Evolutionary conservation across 306 rosid genomes (phyloP), one percentile per base, ranked within the genome.

Genomic region (Trifolium repens): DNA sequence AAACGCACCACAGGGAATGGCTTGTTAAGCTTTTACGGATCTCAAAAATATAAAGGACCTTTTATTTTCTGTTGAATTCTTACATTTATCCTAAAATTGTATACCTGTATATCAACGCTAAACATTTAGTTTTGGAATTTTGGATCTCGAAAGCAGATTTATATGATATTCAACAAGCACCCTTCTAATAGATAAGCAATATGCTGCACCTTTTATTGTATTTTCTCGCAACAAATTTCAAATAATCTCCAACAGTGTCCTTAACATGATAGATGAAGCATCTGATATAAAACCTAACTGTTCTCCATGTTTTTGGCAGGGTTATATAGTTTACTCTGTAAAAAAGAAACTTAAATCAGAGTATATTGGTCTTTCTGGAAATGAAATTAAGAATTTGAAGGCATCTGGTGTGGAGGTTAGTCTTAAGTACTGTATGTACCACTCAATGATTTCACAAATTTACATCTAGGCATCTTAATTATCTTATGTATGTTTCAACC

Each of bases 381-480:
- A 81, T 40, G 89, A 88, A 80, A 94, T 91, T 59, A 94, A 94
- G 84, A 72, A 72, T 35, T 82, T 90, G 86, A 92, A 90, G 86
- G 84, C 67, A 8, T 87, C 93, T 55, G 93, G 96, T 72, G 93
- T 84, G 78, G 94, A 91, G 98, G 98, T 94, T 49, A 78, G 97
- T 86, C 80, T 78, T 81, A 57, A 55, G 66, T 66, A 17, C 72
- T 69, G 12, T 43, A 72, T 66, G n/a, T 43, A 72, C 67, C 76
- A 53, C 27, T 86, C n/a, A 26, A 62, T 47, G 59, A 57, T 78
- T 75, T 66, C 50, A 27, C 14, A 65, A 75, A 69, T 49, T 58
- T 68, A 47, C 50, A n/a, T 67, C 12, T 71, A 47, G 71, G 26
- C 66, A 67, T 61, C 78, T 37, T 30, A 46, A 52, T 43, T 46